Evolutionary conservation across 495 filamentous ascomycete genomes (phyloP), one percentile per base, ranked within the genome.

Genomic region (Talaromyces proteolyticus): DNA sequence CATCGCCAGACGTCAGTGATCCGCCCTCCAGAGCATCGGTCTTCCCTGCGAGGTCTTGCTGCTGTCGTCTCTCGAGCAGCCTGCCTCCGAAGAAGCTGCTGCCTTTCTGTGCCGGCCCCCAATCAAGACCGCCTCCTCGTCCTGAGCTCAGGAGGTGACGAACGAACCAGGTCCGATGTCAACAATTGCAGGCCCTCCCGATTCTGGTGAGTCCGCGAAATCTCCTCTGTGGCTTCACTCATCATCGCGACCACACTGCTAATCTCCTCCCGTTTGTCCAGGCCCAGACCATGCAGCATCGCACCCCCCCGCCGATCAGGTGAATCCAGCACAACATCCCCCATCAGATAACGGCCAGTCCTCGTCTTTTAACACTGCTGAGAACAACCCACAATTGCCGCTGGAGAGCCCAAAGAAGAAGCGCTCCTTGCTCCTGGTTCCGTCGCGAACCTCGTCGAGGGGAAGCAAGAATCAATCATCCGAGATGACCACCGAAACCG

Each of bases 401-500:
- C 38, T 57, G 39, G 59, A 65, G 22, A 39, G 56, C 12, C 54
- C 76, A 6, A 82, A 80, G 66, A 86, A 81, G 62, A 72, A 74
- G 19, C 74, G 78, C 46, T 74, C 79, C 23, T 70, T 83, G 18
- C 59, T 80, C 16, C 75, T 77, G 56, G 77, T 86, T 50, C 79
- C 84, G 19, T 87, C 84, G 47, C 76, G 85, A 65, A 79, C 82
- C 16, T 87, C 87, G 3, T 84, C 86, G 34, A 84, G 84, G 51
- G 54, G 58, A 42, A 81, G 81, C 53, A 72, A 79, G 55, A 79
- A 86, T 56, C 70, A 79, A 29, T 81, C 77, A 1, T 66, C 77
- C 36, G 83, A 80, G 42, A 73, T 84, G 55, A 84, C 78, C 54
- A 86, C 86, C 43, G 80, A 79, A 42, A 81, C 79, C 34, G 76